These are phyloP conservation scores for Draba incana DNA, from an alignment of 345 rosid species.

Conservation along the genomic window DNA sequence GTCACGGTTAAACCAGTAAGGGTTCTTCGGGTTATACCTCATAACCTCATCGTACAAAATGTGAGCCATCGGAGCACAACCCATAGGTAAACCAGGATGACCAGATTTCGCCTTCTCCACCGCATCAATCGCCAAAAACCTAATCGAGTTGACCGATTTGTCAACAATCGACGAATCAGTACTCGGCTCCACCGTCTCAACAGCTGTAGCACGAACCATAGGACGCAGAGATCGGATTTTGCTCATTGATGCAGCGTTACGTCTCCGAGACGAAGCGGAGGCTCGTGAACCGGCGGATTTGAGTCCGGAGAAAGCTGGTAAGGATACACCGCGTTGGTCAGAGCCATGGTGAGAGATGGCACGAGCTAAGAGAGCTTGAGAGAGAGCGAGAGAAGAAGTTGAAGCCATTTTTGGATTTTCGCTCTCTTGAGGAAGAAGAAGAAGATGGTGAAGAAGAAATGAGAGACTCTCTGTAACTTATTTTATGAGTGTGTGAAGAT, in stretches of 20 bases:
- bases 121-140: slow-evolving; percentile 59
- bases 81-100: slow-evolving; percentile 65
- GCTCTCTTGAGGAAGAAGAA: slow-evolving; percentile 25
- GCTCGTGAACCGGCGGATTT: slow-evolving; percentile 48
- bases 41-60: slow-evolving; percentile 93
- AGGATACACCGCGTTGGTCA: slow-evolving; percentile 49
- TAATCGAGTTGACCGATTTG: slow-evolving; percentile 53
- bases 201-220: slow-evolving; percentile 36
- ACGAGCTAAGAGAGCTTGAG: slow-evolving; percentile 64
- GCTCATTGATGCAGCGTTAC: slow-evolving; percentile 39
- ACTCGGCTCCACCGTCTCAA: slow-evolving; percentile 28
- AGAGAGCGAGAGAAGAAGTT: slow-evolving; percentile 61
- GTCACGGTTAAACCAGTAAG: slow-evolving; percentile 98
- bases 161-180: slow-evolving; percentile 46
- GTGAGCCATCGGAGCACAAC: slow-evolving; percentile 89
- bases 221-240: slow-evolving; percentile 44
- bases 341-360: slow-evolving; percentile 55
- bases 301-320: slow-evolving; percentile 59
- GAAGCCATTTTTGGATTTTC: slow-evolving; percentile 49
- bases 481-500: slow-evolving; percentile 29
- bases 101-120: slow-evolving; percentile 65
- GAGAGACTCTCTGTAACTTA: slow-evolving; percentile 33
- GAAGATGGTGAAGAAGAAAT: slow-evolving; percentile 29
- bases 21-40: slow-evolving; percentile 97
- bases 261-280: slow-evolving; percentile 40